phyloP scores from a whole-genome alignment of 2,329 filamentous ascomycete genomes.

The Fusarium armeniacum region DNA sequence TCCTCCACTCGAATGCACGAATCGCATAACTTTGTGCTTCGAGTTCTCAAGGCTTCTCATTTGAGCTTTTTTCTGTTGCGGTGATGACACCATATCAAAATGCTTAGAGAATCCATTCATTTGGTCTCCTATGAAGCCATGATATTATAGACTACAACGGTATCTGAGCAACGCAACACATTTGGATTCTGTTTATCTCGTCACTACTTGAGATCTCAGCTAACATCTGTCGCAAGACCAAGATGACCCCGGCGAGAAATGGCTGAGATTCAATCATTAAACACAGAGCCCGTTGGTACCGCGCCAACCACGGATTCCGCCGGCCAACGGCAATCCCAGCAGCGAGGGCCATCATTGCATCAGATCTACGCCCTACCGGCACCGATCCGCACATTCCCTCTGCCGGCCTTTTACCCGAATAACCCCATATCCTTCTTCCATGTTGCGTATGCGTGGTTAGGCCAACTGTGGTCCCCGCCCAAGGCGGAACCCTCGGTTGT shows the following conservation, averaged over 20 bases:
- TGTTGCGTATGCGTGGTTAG: conserved; percentile 81
- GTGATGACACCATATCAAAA: conserved; percentile 73
- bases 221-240: conserved; percentile 55
- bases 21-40: not conserved
- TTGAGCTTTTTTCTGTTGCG: conserved; percentile 50
- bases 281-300: conserved; percentile 43
- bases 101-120: conserved; percentile 72
- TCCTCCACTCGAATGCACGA: not conserved
- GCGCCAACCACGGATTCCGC: conserved; percentile 41
- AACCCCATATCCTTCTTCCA: conserved; percentile 92
- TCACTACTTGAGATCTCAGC: conserved; percentile 1
- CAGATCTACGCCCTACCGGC: conserved; percentile 86
- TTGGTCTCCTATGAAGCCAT: conserved; percentile 73
- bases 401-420: conserved; percentile 90
- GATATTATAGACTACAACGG: conserved; percentile 92
- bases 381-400: conserved; percentile 84
- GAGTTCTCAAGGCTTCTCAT: conserved; percentile 11
- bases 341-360: conserved; percentile 65
- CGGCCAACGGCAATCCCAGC: conserved; percentile 46
- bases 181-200: conserved; percentile 29
- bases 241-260: conserved; percentile 63
- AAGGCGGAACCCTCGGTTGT: conserved; percentile 73
- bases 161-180: conserved; percentile 77
- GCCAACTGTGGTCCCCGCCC: conserved; percentile 77
- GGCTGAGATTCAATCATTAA: conserved; percentile 57